Percentiles rank a stretch among this genome's conserved stretches.
phyloP scores from a whole-genome alignment of 2,329 filamentous ascomycete species.

The Grosmannia clavigera region DNA sequence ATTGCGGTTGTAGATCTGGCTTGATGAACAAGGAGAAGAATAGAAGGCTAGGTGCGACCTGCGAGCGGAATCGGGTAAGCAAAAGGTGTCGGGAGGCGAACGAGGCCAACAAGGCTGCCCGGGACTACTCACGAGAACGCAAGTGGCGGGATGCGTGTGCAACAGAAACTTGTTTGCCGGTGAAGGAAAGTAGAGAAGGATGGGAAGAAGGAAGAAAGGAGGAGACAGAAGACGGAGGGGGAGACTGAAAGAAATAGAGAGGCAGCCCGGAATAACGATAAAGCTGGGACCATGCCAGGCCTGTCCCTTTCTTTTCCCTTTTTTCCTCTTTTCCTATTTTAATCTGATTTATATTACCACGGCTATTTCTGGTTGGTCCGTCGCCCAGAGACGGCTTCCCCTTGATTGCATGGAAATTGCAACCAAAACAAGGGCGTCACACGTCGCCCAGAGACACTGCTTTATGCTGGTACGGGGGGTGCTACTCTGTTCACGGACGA shows the following conservation, averaged over 20 bases:
- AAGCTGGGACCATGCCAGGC: conserved; percentile 2
- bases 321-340: neutral
- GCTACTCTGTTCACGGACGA: too few relatives aligned
- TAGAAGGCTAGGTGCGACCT: neutral
- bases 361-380: conserved; percentile 5
- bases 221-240: neutral
- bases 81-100: neutral
- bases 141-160: neutral
- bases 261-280: conserved; percentile 9
- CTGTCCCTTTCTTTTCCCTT: neutral
- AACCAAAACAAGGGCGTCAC: neutral
- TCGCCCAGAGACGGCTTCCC: neutral
- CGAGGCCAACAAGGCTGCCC: neutral
- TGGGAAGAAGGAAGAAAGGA: neutral
- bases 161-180: neutral
- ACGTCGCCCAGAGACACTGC: neutral
- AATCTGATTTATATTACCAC: neutral
- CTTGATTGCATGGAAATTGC: neutral
- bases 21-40: neutral
- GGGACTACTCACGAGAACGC: neutral
- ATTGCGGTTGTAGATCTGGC: conserved; percentile 16
- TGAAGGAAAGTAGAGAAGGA: neutral
- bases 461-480: neutral
- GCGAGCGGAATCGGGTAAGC: neutral
- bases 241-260: neutral